Percentiles rank a stretch among this genome's conserved stretches.
phyloP scores from a whole-genome alignment of 2,329 filamentous ascomycete species.

The Arachnopeziza araneosa region DNA sequence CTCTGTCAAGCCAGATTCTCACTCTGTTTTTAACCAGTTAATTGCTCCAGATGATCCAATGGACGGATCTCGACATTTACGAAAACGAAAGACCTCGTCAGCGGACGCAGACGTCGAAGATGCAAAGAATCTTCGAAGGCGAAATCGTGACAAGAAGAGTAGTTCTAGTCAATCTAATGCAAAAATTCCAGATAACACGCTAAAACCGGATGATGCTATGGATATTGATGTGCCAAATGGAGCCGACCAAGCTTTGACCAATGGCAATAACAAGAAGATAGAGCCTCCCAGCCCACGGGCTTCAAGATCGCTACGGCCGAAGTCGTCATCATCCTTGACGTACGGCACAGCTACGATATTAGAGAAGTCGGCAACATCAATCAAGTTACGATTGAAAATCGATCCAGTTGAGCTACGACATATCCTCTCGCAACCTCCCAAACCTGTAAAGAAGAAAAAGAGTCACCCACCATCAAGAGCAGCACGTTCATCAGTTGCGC shows the following conservation, averaged over 20 bases:
- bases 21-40: constrained; percentile 71
- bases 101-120: constrained; percentile 52
- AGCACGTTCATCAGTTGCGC: constrained; percentile 34
- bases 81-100: constrained; percentile 80
- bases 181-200: constrained; percentile 2
- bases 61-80: constrained; percentile 70
- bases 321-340: constrained; percentile 34
- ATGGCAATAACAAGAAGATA: constrained; percentile 17
- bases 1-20: constrained; percentile 59
- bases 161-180: constrained; percentile 16
- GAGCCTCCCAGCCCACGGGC: constrained; percentile 34
- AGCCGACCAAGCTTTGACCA: constrained; percentile 12
- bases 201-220: constrained; percentile 7
- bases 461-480: constrained; percentile 35
- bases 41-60: constrained; percentile 67
- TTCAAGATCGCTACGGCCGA: constrained; percentile 54
- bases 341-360: constrained; percentile 34
- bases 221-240: constrained; percentile 5
- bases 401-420: constrained; percentile 53
- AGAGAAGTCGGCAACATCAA: constrained; percentile 26
- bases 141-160: constrained; percentile 29
- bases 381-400: constrained; percentile 55
- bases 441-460: constrained; percentile 48
- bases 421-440: constrained; percentile 54
- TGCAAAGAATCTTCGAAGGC: constrained; percentile 45